Conservation (phyloP, 2,329 filamentous ascomycete species). For the Talaromyces funiculosus region DNA sequence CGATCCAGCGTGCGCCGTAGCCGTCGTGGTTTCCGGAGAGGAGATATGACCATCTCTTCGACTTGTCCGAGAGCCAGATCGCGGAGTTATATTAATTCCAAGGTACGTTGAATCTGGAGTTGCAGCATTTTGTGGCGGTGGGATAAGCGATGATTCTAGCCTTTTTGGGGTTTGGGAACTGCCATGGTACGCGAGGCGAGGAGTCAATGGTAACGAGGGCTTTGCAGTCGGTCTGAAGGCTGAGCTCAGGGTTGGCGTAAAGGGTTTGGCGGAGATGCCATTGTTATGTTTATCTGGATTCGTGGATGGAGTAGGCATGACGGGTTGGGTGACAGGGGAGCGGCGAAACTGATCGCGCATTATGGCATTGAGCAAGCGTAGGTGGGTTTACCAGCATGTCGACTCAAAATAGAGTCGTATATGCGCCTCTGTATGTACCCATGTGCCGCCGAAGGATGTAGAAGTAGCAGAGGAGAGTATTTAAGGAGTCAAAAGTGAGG, state of each 20-base stretch:
- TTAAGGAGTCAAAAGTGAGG: neutral
- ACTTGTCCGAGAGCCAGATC: conserved; percentile 67
- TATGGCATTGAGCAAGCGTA: conserved; percentile 41
- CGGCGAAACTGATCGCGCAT: conserved; percentile 36
- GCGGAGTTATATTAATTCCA: conserved; percentile 67
- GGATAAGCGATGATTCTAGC: conserved; percentile 29
- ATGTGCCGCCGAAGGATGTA: neutral
- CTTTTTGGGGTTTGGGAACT: conserved; percentile 28
- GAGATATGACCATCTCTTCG: conserved; percentile 63
- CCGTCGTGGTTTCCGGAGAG: conserved; percentile 55
- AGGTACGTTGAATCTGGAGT: conserved; percentile 54
- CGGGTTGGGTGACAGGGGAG: conserved; percentile 25
- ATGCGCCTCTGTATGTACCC: neutral
- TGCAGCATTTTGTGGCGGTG: conserved; percentile 45
- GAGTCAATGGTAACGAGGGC: conserved; percentile 48
- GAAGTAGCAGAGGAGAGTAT: neutral
- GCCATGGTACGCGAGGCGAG: conserved; percentile 49
- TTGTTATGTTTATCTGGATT: conserved; percentile 49
- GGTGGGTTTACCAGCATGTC: conserved; percentile 30
- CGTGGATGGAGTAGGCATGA: conserved; percentile 37
- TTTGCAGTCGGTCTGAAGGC: conserved; percentile 53
- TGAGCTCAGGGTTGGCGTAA: conserved; percentile 64
- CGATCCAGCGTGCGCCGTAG: conserved; percentile 21
- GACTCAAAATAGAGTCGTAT: conserved; percentile 22
- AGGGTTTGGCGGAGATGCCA: conserved; percentile 49